Evolutionary conservation across 768 basidiomycete genomes (phyloP).

Genomic region (Lentinula guzmanii): DNA sequence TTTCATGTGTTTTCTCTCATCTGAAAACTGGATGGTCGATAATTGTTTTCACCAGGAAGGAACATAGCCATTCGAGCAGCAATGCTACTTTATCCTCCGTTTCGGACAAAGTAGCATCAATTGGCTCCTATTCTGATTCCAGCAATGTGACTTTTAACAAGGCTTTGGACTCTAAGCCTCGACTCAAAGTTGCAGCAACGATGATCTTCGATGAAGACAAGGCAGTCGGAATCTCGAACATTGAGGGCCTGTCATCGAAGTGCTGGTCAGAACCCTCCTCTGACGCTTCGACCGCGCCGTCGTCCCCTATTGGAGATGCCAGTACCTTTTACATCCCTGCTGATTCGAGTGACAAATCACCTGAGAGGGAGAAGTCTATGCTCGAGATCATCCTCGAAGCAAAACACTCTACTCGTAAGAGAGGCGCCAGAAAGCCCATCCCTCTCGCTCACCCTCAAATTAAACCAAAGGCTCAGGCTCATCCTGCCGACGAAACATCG

Average conservation of each 20-base stretch:
- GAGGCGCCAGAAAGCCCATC: not conserved
- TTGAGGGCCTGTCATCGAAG: not conserved
- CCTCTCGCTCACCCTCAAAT: not conserved
- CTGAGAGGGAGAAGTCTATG: not conserved
- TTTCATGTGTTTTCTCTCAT: not conserved
- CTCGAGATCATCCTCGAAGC: not conserved
- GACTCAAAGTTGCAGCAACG: not conserved
- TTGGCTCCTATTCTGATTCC: not conserved
- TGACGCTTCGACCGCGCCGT: not conserved
- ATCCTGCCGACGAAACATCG: not conserved
- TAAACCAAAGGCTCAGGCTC: not conserved
- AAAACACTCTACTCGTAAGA: not conserved
- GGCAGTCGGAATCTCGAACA: not conserved
- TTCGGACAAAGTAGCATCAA: not conserved
- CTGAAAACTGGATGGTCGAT: not conserved
- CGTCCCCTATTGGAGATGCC: constrained; percentile 1
- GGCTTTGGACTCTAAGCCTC: not conserved
- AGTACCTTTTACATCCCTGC: not conserved
- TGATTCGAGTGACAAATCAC: not conserved
- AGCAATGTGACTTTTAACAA: not conserved
- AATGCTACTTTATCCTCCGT: not conserved
- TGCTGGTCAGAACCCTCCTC: not conserved
- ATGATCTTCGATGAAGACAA: not conserved
- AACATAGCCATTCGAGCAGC: not conserved
- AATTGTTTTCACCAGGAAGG: not conserved